Conservation (phyloP, 1,284 basidiomycete genomes). For the Ganoderma meredithae region DNA sequence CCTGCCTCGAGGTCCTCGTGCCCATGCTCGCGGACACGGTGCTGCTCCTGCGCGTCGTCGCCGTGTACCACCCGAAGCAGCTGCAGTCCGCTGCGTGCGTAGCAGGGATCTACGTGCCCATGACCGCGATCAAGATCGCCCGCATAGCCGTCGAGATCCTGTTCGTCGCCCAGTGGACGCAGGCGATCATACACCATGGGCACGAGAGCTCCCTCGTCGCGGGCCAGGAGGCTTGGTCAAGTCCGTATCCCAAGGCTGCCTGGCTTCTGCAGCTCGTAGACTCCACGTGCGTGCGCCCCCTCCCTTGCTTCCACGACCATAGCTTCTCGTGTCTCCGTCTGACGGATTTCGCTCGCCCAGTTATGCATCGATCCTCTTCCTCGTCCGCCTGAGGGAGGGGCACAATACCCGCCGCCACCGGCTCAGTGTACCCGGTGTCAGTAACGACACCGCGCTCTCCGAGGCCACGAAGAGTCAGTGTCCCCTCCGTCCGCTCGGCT, state of each 20-base stretch:
- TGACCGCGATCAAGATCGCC: slow-evolving; percentile 11
- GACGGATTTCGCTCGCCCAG: background rate
- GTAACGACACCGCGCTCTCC: background rate
- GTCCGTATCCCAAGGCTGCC: slow-evolving; percentile 11
- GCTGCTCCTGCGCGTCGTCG: slow-evolving; percentile 15
- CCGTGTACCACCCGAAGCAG: slow-evolving; percentile 10
- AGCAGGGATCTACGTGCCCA: slow-evolving; percentile 13
- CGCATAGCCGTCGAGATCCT: slow-evolving; percentile 8
- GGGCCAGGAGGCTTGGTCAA: slow-evolving; percentile 4
- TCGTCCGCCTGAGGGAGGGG: background rate
- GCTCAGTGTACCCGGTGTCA: background rate
- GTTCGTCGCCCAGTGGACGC: slow-evolving; percentile 7
- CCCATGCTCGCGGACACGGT: slow-evolving; percentile 14
- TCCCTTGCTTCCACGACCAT: too few species aligned
- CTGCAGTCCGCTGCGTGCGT: background rate
- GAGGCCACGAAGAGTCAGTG: background rate
- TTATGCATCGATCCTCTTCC: slow-evolving; percentile 14
- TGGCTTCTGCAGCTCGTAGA: slow-evolving; percentile 19
- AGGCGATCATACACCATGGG: background rate
- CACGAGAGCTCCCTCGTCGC: background rate
- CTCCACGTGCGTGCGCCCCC: slow-evolving; percentile 1
- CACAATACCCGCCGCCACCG: background rate
- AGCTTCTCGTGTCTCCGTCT: too few species aligned
- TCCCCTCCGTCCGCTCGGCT: background rate
- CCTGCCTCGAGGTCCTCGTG: slow-evolving; percentile 7